A percentile compares a stretch with the other conserved stretches of the same genome.
phyloP scores from a whole-genome alignment of 768 basidiomycete species.

The Leccinum subtestaceum region DNA sequence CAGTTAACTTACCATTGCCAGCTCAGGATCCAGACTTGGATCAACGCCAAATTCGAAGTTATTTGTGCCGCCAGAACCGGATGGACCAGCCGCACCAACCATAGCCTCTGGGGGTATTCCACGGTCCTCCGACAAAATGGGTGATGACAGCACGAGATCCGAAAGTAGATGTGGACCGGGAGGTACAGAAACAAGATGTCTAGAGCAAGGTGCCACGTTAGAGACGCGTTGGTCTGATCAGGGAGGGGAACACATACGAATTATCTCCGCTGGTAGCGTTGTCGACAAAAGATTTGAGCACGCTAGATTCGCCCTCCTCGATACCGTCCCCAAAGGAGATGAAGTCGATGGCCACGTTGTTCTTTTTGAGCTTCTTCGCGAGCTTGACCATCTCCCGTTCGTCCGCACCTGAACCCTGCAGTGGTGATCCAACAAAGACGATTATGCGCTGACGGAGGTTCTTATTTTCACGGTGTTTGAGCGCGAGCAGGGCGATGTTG shows the following conservation, averaged over 20 bases:
- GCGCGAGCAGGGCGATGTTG: constrained; percentile 89
- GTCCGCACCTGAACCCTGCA: constrained; percentile 66
- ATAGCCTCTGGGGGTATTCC: constrained; percentile 64
- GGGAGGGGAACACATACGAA: constrained; percentile 53
- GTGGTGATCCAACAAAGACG: constrained; percentile 88
- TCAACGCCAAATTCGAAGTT: constrained; percentile 90
- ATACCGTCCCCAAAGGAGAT: constrained; percentile 89
- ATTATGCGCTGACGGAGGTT: constrained; percentile 95
- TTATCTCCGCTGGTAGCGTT: constrained; percentile 80
- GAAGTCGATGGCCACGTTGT: constrained; percentile 94
- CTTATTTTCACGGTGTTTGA: constrained; percentile 98
- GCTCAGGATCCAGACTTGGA: constrained; percentile 91
- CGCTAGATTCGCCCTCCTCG: constrained; percentile 61
- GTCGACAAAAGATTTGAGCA: constrained; percentile 81
- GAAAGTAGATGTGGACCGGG: constrained; percentile 81
- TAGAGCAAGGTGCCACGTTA: constrained; percentile 27
- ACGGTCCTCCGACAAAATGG: constrained; percentile 80
- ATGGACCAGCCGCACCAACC: constrained; percentile 47
- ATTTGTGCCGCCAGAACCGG: constrained; percentile 46
- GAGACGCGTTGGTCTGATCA: background rate
- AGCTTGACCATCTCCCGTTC: constrained; percentile 82
- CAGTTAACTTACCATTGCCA: constrained; percentile 76
- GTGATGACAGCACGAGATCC: constrained; percentile 75
- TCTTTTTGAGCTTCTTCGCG: constrained; percentile 98
- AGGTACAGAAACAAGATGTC: constrained; percentile 79